Evolutionary conservation across 345 rosid species (phyloP).

Genomic region (Boechera retrofracta): DNA sequence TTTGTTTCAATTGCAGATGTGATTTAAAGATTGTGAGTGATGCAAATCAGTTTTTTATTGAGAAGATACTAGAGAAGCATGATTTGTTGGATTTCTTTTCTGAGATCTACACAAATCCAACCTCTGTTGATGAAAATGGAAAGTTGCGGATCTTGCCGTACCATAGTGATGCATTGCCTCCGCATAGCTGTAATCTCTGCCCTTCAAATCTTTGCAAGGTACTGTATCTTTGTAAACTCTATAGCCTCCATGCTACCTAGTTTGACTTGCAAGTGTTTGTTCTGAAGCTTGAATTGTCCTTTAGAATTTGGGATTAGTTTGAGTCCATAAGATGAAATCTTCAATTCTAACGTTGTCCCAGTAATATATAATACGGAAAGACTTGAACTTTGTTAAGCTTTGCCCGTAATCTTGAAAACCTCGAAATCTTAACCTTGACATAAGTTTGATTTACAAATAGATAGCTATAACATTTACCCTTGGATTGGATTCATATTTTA

Average conservation of each 20-base stretch:
- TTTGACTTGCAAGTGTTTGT: not conserved
- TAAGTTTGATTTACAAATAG: too few species aligned
- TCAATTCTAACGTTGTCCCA: not conserved
- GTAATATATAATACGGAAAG: not conserved
- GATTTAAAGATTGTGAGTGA: conserved; percentile 82
- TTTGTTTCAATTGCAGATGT: conserved; percentile 55
- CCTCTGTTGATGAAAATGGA: conserved; percentile 55
- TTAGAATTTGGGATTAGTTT: not conserved
- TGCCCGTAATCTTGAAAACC: not conserved
- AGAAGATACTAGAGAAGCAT: conserved; percentile 73
- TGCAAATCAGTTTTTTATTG: conserved; percentile 80
- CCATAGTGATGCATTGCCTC: conserved; percentile 50
- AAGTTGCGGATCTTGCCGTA: conserved; percentile 65
- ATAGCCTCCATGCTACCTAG: conserved; percentile 14
- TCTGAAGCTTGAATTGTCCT: not conserved
- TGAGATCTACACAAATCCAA: conserved; percentile 64
- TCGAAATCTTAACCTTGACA: too few species aligned
- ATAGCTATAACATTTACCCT: not conserved
- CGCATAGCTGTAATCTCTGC: conserved; percentile 68
- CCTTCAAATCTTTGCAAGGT: conserved; percentile 89
- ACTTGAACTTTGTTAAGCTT: not conserved
- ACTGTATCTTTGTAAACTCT: not conserved
- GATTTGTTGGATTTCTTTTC: conserved; percentile 69
- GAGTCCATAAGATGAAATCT: not conserved
- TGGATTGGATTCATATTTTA: not conserved